phyloP scores from a whole-genome alignment of 352 stramenopile genomes.

The Globisporangium apiculatum region DNA sequence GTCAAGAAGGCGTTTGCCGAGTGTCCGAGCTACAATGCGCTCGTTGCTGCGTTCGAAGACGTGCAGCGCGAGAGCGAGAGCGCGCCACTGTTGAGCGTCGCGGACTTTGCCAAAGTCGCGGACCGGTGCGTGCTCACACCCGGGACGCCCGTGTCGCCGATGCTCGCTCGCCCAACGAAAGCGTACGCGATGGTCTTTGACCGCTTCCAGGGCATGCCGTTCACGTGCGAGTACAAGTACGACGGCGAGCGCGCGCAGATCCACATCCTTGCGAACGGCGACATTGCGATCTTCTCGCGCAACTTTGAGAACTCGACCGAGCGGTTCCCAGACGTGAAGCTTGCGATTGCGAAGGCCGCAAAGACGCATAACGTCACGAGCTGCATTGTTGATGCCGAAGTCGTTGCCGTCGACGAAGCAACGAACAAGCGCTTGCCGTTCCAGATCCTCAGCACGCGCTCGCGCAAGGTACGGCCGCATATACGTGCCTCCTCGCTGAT shows the following conservation, averaged over 20 bases:
- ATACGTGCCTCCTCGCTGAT: neutral
- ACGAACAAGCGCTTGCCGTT: slow-evolving; percentile 97
- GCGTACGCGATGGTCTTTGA: slow-evolving; percentile 95
- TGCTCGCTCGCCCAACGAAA: slow-evolving; percentile 98
- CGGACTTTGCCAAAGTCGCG: slow-evolving; percentile 52
- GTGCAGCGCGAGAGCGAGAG: slow-evolving; percentile 36
- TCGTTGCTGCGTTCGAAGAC: slow-evolving; percentile 88
- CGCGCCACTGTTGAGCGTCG: slow-evolving; percentile 35
- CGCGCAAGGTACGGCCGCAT: slow-evolving; percentile 73
- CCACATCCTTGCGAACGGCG: slow-evolving; percentile 86
- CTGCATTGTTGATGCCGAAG: slow-evolving; percentile 98
- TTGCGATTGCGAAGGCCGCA: slow-evolving; percentile 59
- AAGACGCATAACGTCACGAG: slow-evolving; percentile 43
- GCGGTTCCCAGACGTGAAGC: slow-evolving; percentile 92
- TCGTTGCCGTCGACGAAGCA: slow-evolving; percentile 97
- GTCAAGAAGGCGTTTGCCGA: slow-evolving; percentile 99
- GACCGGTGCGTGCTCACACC: slow-evolving; percentile 89
- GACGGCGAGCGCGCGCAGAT: slow-evolving; percentile 97
- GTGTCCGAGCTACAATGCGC: slow-evolving; percentile 93
- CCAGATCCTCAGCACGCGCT: slow-evolving; percentile 97
- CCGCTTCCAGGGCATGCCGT: slow-evolving; percentile 91
- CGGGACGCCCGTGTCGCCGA: slow-evolving; percentile 97
- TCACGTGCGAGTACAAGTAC: slow-evolving; percentile 99
- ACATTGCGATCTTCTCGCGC: slow-evolving; percentile 96
- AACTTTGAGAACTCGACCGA: slow-evolving; percentile 98